A percentile compares a stretch with the other conserved stretches of the same genome.
Conservation (phyloP, 2,329 filamentous ascomycete genomes). For the Aspergillus flavus region DNA sequence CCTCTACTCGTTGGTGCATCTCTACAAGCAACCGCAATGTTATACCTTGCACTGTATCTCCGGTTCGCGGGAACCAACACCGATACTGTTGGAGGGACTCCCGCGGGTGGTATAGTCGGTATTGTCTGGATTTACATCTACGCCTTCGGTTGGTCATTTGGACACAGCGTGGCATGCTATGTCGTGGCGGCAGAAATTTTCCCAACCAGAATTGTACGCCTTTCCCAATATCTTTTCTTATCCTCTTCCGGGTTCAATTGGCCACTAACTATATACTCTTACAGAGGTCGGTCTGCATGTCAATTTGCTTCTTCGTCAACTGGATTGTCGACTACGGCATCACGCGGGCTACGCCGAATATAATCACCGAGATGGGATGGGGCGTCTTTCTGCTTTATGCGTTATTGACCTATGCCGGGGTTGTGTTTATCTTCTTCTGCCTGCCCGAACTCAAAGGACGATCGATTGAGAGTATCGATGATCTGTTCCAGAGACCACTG, state of each 20-base stretch:
- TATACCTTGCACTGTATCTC: not conserved
- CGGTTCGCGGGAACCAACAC: not conserved
- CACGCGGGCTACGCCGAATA: not conserved
- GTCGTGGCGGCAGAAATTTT: not conserved
- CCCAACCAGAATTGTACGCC: not conserved
- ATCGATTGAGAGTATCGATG: not conserved
- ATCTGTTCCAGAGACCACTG: not conserved
- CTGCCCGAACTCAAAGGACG: not conserved
- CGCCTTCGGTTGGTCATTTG: not conserved
- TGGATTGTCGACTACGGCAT: not conserved
- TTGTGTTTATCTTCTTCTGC: not conserved
- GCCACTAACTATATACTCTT: too few relatives aligned
- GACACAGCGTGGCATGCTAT: not conserved
- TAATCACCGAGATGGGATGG: not conserved
- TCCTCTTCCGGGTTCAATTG: too few relatives aligned
- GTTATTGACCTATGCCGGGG: not conserved
- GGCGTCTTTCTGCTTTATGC: not conserved
- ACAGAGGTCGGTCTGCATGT: not conserved
- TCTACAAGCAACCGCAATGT: not conserved
- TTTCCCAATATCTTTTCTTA: rapidly evolving
- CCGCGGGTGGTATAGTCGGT: not conserved
- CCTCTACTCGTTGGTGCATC: not conserved
- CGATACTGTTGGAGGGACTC: not conserved
- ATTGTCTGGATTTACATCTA: not conserved
- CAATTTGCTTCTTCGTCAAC: not conserved